phyloP scores from a whole-genome alignment of 78 protist genomes.

The Dictyostelium brefeldianum region DNA sequence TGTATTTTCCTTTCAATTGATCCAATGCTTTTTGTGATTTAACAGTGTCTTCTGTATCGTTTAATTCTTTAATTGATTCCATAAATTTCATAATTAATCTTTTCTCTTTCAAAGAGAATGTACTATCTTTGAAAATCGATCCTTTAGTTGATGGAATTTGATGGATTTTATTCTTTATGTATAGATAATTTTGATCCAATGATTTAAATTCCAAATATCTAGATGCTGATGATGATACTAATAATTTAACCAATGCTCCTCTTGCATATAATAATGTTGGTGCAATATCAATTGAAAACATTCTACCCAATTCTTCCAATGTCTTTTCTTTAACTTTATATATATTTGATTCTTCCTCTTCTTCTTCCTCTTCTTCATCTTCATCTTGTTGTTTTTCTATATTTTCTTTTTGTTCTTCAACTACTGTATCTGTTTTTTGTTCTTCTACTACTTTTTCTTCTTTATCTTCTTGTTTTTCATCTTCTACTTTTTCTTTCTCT shows the following conservation, averaged over 20 bases:
- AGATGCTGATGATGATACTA: conserved; percentile 76
- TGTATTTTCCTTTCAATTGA: neutral
- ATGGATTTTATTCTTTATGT: neutral
- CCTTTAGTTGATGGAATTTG: conserved; percentile 83
- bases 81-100: conserved; percentile 83
- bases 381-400: neutral
- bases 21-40: neutral
- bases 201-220: conserved; percentile 87
- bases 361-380: neutral
- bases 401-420: neutral
- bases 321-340: neutral
- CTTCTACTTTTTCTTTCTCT: neutral
- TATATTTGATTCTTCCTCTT: conserved; percentile 28
- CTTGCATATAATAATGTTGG: conserved; percentile 48
- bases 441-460: neutral
- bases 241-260: conserved; percentile 72
- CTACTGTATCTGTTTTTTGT: neutral
- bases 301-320: conserved; percentile 39
- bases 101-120: conserved; percentile 77
- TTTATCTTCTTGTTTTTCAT: neutral
- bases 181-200: conserved; percentile 54
- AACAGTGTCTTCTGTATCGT: neutral
- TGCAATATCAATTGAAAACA: conserved; percentile 31
- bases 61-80: neutral
- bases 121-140: conserved; percentile 61